A percentile compares a stretch with the other conserved stretches of the same genome.
phyloP scores from a whole-genome alignment of 768 basidiomycete species.

The Hypholoma sublateritium region DNA sequence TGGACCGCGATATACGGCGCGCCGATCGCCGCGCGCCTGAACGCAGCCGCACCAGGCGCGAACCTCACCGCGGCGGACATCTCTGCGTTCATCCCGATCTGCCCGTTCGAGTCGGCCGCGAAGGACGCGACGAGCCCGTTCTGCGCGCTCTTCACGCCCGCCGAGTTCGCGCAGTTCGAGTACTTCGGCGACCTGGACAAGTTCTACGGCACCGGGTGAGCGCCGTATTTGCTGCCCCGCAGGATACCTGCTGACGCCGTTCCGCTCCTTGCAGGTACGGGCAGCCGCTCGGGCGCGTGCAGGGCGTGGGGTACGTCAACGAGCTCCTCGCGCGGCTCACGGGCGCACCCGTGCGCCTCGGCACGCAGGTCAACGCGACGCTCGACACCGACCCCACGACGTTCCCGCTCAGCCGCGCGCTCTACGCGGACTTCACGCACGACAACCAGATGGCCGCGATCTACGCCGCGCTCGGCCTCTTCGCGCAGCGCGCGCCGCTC shows the following conservation, averaged over 20 bases:
- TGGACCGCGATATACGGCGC: slow-evolving; percentile 62
- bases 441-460: slow-evolving; percentile 86
- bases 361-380: slow-evolving; percentile 76
- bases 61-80: slow-evolving; percentile 56
- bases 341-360: slow-evolving; percentile 56
- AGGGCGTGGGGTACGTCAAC: slow-evolving; percentile 86
- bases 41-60: slow-evolving; percentile 60
- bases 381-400: slow-evolving; percentile 61
- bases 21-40: slow-evolving; percentile 58
- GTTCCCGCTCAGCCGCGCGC: slow-evolving; percentile 65
- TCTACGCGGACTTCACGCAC: slow-evolving; percentile 86
- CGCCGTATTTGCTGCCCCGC: background rate
- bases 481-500: slow-evolving; percentile 33
- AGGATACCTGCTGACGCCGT: slow-evolving; percentile 14
- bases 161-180: slow-evolving; percentile 68
- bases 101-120: slow-evolving; percentile 73
- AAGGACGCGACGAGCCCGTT: slow-evolving; percentile 55
- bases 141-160: slow-evolving; percentile 63
- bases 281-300: slow-evolving; percentile 74
- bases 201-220: slow-evolving; percentile 78
- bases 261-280: slow-evolving; percentile 74
- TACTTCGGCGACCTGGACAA: slow-evolving; percentile 75
- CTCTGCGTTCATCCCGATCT: slow-evolving; percentile 65
- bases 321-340: slow-evolving; percentile 84
- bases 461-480: slow-evolving; percentile 61